Evolutionary conservation across 495 filamentous ascomycete species (phyloP), one percentile per base, ranked within the genome.

Genomic region (Darksidea phi): DNA sequence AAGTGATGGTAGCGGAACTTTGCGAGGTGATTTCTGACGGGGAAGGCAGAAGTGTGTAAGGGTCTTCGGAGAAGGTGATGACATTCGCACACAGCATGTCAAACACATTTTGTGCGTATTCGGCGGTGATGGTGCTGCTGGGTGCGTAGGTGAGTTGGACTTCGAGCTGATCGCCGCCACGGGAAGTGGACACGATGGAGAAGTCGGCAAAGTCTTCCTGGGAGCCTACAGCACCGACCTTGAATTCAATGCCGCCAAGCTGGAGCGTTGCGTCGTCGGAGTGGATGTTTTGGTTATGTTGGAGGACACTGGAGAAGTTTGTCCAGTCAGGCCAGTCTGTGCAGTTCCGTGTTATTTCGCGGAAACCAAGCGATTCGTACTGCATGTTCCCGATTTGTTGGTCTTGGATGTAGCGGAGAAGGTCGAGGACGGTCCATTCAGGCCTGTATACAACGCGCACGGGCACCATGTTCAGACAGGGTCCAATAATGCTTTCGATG

Each of bases 391-490:
- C 75, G 7, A 86, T 75, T 41, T 84, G 79, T 50, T 86, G 82
- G 25, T 82, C 77, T 60, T 86, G 84, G 32, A 85, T 74, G 38
- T 74, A 79, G 13, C 74, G 74, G 56, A 85, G 77, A 5, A 86
- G 74, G 20, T 83, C 76, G 1, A 81, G 70, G 1, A 70, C 76
- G 6, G 76, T 82, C 77, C 75, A 80, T 20, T 70, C 72, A 5
- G 77, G 73, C 13, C 71, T 63, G 56, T 85, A 78, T 11, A 73
- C 72, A 17, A 86, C 79, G 7, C 83, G 75, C 0, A 86, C 79
- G 0, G 84, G 84, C 1, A 86, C 70, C 15, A 84, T 74, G 61
- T 86, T 86, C 54, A 86, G 71, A 63, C 84, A 87, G 5, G 81
- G 81, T 0, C 82, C 82, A 45, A 83, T 73, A 17, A 80, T 81